Evolutionary conservation across 768 basidiomycete genomes (phyloP), one percentile per base, ranked within the genome.

Genomic region (Hygrophorus russula): DNA sequence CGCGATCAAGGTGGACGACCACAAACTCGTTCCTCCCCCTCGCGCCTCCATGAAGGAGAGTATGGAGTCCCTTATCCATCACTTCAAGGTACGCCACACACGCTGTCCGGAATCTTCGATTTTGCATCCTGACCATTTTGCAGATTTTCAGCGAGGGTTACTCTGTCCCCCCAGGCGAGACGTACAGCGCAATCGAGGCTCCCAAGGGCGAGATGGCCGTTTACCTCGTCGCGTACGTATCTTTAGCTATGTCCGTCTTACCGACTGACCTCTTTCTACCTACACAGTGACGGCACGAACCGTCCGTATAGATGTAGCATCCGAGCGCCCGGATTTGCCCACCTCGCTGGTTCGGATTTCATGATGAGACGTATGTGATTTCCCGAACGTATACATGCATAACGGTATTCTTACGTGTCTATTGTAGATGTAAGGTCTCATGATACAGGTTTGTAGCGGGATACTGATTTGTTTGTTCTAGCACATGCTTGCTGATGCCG

Each of bases 151-250:
- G 85, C 42, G 94, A 98, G 63, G 94, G 94, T 10, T 98, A 88
- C 67, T 87, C 88, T 18, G 94, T 98, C 19, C 96, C 96, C 13
- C 86, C 89, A 13, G 87, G 87, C 15, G 92, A 97, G 66, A 97
- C 94, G 0, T 98, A 99, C 69, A 80, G 77, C 39, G 94, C 94
- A 2, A 97, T 98, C 52, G 96, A 99, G 65, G 94, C 94, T 6
- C 94, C 94, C 36, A 98, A 99, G 66, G 93, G 93, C 50, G 94
- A 98, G 67, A 97, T 97, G 92, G 94, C 73, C 52, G 94, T 99
- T 36, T 99, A 93, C 68, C 80, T 99, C 41, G 91, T 99, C 49
- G 96, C 92, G 78, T 86, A 53, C 55, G 83, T 74, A 24, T 42
- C 18, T 11, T 13, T 19, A 7, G 14, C 39, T 14, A 28, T 32